Conservation (phyloP, 345 rosid species). For the Alliaria petiolata region DNA sequence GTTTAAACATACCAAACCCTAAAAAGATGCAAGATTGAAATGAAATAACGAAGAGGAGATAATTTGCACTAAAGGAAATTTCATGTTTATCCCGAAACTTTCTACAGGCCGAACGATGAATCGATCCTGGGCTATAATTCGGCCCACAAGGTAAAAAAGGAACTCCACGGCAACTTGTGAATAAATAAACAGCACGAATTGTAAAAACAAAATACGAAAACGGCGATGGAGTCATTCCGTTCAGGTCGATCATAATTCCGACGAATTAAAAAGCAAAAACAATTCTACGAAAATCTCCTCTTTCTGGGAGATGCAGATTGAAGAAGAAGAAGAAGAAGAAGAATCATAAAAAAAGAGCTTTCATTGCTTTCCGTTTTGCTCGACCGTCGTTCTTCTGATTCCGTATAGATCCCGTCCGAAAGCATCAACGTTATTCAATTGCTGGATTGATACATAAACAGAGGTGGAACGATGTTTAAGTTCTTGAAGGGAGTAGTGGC, state of each 20-base stretch:
- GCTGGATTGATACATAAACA: not conserved
- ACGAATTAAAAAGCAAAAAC: slow-evolving; percentile 12
- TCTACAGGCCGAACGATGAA: not conserved
- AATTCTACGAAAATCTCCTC: slow-evolving; percentile 25
- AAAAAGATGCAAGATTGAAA: not conserved
- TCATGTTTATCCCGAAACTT: too few species aligned
- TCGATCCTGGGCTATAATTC: not conserved
- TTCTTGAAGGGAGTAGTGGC: slow-evolving; percentile 89
- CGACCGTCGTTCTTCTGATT: not conserved
- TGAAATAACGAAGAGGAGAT: not conserved
- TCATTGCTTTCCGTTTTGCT: not conserved
- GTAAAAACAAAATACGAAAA: not conserved
- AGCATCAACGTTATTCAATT: not conserved
- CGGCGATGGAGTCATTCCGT: slow-evolving; percentile 10
- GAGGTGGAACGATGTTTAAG: slow-evolving; percentile 56
- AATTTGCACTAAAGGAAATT: not conserved
- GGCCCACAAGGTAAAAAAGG: not conserved
- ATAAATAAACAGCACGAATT: slow-evolving; percentile 16
- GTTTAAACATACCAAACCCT: not conserved
- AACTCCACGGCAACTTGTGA: not conserved
- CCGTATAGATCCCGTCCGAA: slow-evolving; percentile 6
- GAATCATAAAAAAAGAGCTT: slow-evolving; percentile 4
- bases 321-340: not conserved
- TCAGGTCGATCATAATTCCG: slow-evolving; percentile 29
- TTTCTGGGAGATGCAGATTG: slow-evolving; percentile 15